phyloP scores from a whole-genome alignment of 345 rosid genomes.

The Trapa bicornis region DNA sequence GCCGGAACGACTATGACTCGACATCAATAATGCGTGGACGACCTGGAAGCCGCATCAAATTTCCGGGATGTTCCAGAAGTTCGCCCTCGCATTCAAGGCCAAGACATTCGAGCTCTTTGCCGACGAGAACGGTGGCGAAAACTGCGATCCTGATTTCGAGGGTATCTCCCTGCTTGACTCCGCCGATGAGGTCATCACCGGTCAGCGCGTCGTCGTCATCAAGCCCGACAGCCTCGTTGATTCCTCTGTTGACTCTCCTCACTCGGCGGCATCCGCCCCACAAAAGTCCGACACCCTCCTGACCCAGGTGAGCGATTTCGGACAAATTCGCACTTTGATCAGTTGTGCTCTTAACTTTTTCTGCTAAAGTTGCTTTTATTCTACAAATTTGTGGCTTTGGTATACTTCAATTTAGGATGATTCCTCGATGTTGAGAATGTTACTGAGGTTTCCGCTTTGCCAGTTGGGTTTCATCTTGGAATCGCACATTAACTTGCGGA shows the following conservation, averaged over 20 bases:
- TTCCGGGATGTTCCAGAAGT: constrained; percentile 84
- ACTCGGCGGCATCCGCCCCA: constrained; percentile 12
- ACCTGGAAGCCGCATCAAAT: constrained; percentile 51
- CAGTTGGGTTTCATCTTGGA: neutral
- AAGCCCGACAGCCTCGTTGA: constrained; percentile 52
- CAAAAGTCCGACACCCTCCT: neutral
- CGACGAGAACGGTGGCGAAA: constrained; percentile 33
- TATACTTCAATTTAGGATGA: neutral
- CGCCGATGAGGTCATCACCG: constrained; percentile 76
- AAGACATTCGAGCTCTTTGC: constrained; percentile 84
- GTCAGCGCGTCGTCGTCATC: constrained; percentile 73
- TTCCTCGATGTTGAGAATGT: neutral
- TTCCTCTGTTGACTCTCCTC: constrained; percentile 9
- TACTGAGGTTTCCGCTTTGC: neutral
- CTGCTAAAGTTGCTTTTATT: too few relatives aligned
- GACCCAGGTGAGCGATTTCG: constrained; percentile 5
- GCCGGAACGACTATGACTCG: constrained; percentile 17
- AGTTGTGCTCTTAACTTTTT: too few relatives aligned
- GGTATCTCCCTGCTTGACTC: constrained; percentile 54
- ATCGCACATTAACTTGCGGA: too few relatives aligned
- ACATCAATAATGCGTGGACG: constrained; percentile 22
- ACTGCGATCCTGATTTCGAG: constrained; percentile 8
- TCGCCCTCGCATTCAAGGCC: constrained; percentile 84
- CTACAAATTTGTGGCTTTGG: too few relatives aligned
- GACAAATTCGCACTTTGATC: neutral